Conservation (phyloP, 2,329 filamentous ascomycete genomes). For the Tolypocladium amazonense region DNA sequence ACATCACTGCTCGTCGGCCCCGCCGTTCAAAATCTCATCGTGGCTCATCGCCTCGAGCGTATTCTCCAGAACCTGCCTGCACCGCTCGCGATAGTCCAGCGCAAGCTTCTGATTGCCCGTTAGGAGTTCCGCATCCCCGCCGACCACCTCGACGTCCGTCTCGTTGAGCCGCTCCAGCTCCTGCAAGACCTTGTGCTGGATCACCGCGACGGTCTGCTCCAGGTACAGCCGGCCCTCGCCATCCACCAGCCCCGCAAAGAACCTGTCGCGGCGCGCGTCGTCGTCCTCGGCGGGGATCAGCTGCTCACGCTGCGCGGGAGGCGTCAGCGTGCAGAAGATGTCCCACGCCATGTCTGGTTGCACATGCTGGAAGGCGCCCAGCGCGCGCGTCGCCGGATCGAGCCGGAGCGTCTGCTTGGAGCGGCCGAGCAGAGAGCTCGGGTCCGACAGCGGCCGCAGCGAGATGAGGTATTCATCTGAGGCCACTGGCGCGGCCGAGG, state of each 20-base stretch:
- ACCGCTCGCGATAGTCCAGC: constrained; percentile 36
- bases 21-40: constrained; percentile 15
- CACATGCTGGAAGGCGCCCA: constrained; percentile 36
- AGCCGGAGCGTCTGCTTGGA: constrained; percentile 25
- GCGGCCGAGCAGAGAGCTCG: constrained; percentile 35
- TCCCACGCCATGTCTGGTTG: constrained; percentile 44
- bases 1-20: neutral
- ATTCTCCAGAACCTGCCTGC: constrained; percentile 34
- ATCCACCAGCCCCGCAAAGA: constrained; percentile 20
- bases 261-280: constrained; percentile 13
- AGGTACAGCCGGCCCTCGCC: constrained; percentile 16
- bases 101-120: constrained; percentile 38
- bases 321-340: constrained; percentile 29
- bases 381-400: constrained; percentile 10
- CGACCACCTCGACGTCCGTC: constrained; percentile 32
- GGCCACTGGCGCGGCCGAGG: constrained; percentile 9
- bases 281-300: constrained; percentile 15
- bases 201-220: constrained; percentile 26
- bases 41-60: constrained; percentile 28
- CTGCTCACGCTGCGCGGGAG: constrained; percentile 16
- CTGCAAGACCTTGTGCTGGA: constrained; percentile 31
- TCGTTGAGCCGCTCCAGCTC: constrained; percentile 34
- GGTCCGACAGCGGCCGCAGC: constrained; percentile 34
- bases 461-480: constrained; percentile 41
- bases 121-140: constrained; percentile 23